These are phyloP conservation scores for Suillus plorans DNA, from an alignment of 768 basidiomycete genomes.

Conservation along the genomic window DNA sequence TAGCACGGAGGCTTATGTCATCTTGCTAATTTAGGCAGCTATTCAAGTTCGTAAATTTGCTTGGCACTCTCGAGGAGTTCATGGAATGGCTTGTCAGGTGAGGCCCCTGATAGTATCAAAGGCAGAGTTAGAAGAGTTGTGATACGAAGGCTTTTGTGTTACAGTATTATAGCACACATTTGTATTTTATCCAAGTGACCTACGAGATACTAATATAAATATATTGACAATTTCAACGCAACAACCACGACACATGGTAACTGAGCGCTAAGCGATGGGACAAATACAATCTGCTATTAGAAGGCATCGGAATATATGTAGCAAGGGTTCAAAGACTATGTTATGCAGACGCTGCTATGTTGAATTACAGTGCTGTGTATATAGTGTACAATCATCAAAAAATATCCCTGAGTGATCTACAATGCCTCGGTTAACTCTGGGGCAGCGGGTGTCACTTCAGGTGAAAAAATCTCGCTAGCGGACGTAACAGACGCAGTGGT, in stretches of 20 bases:
- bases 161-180: neutral
- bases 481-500: neutral
- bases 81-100: neutral
- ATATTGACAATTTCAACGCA: no score
- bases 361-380: neutral
- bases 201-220: no score
- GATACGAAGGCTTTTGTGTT: neutral
- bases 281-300: no score
- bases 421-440: neutral
- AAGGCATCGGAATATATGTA: neutral
- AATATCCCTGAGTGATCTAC: neutral
- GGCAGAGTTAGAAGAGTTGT: neutral
- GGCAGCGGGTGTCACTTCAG: neutral
- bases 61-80: neutral
- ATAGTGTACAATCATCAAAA: neutral
- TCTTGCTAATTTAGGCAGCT: neutral
- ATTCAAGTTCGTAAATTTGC: neutral
- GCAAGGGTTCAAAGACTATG: neutral
- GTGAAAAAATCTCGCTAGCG: neutral
- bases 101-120: neutral
- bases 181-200: no score
- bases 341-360: neutral
- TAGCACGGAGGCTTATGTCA: slow-evolving; percentile 1
- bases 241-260: no score
- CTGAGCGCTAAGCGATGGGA: no score